Base-by-base conservation (phyloP, 441 rosid genomes). In the Euphorbia schlechtendalii region DNA sequence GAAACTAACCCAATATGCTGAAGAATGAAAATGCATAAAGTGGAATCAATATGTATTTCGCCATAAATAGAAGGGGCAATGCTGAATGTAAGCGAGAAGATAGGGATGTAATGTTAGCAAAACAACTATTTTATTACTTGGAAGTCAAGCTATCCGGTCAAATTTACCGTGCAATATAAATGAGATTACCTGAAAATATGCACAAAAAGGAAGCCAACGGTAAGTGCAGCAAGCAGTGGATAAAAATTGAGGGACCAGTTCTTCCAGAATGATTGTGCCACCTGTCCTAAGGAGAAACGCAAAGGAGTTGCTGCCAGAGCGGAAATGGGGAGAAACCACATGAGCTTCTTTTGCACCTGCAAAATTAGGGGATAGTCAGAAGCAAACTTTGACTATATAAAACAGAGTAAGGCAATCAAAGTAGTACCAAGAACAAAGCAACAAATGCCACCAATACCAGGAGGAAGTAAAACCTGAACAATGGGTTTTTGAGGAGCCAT, bases 301-400 rank as follows among this genome's bases (percentile, higher is more conserved):
- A 81, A 40, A 38, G 96, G 96, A 63, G 90, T 87, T 70, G 75
- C 69, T 58, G 84, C 79, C 51, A 94, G 80, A 73, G 82, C 64
- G 66, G 92, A 84, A 68, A 86, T 94, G 99, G 53, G 78, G 96
- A 73, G 94, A 89, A 75, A 91, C 90, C 24, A 78, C 69, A 69
- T 94, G 99, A 72, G 87, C 99, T 74, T 91, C 96, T 80, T 94
- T 94, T 69, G 99, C 99, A 79, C 99, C 99, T 94, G 86, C 69
- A 77, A 65, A 5, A 66, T 59, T 70, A 63, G 60, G 68, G 61
- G 64, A 70, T 56, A 36, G 64, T 80, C 13, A 86, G 80, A 65
- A 73, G 59, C 48, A 43, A 55, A 32, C 49, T 43, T 22, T 48
- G 49, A 54, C 45, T 21, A 24, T 21, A 56, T 58, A 34, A 56